phyloP scores from a whole-genome alignment of 2,329 filamentous ascomycete genomes.

The Diaporthe sp. region DNA sequence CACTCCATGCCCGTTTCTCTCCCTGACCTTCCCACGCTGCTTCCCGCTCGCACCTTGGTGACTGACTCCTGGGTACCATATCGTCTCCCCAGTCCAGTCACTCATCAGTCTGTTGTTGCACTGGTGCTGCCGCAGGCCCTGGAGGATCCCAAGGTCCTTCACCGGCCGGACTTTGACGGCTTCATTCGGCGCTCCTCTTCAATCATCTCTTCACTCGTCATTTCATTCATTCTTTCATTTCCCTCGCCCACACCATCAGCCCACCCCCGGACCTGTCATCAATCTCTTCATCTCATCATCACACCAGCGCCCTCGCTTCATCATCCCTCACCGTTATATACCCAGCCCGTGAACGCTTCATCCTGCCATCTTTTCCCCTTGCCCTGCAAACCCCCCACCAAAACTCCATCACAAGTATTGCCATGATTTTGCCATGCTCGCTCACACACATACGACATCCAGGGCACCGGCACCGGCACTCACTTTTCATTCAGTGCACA shows the following conservation, averaged over 20 bases:
- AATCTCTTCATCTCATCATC: slow-evolving; percentile 27
- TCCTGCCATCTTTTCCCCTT: slow-evolving; percentile 20
- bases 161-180: slow-evolving; percentile 17
- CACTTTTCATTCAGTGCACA: slow-evolving; percentile 7
- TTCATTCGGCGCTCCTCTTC: slow-evolving; percentile 11
- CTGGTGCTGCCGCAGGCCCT: not conserved
- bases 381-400: slow-evolving; percentile 4
- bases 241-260: slow-evolving; percentile 28
- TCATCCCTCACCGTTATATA: slow-evolving; percentile 27
- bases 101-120: not conserved
- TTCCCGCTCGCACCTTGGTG: not conserved
- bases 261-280: slow-evolving; percentile 14
- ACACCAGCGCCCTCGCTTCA: slow-evolving; percentile 16
- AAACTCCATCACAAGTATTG: slow-evolving; percentile 14
- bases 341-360: slow-evolving; percentile 28
- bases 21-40: slow-evolving; percentile 2
- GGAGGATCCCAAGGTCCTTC: slow-evolving; percentile 23
- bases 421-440: not conserved
- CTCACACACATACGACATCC: not conserved
- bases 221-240: slow-evolving; percentile 13
- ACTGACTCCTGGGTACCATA: not conserved
- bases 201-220: slow-evolving; percentile 10
- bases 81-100: slow-evolving; percentile 8
- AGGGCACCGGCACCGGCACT: not conserved
- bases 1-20: slow-evolving; percentile 18